Evolutionary conservation across 371 early-diverging fungal species (phyloP).

Genomic region (Dinochytrium kinnereticum): DNA sequence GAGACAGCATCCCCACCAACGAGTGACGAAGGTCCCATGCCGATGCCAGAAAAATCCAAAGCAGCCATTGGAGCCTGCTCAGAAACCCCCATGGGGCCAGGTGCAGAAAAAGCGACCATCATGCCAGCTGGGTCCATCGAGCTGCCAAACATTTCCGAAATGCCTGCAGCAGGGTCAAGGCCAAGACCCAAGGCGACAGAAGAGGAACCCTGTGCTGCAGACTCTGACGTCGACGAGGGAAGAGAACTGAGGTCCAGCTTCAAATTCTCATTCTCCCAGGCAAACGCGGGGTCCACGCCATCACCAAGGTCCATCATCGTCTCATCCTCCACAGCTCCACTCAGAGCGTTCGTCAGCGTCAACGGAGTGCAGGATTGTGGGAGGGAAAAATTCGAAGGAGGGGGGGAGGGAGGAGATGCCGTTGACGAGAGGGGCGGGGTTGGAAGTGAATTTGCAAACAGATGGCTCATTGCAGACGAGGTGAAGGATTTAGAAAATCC

Average conservation of each 20-base stretch:
- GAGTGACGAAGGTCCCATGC: too few relatives aligned
- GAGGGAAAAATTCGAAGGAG: not conserved
- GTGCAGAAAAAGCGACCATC: not conserved
- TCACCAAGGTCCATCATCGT: too few relatives aligned
- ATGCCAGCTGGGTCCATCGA: not conserved
- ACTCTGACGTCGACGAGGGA: not conserved
- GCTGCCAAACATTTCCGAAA: not conserved
- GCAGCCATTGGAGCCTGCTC: not conserved
- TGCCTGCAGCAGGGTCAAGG: not conserved
- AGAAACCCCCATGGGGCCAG: not conserved
- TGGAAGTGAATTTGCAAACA: not conserved
- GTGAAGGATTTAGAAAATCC: not conserved
- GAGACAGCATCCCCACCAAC: too few relatives aligned
- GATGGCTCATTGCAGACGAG: not conserved
- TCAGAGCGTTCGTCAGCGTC: too few relatives aligned
- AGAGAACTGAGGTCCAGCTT: slow-evolving; percentile 6
- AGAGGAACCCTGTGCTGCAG: not conserved
- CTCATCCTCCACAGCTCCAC: too few relatives aligned
- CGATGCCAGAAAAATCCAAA: too few relatives aligned
- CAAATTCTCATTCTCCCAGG: not conserved
- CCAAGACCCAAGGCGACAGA: not conserved
- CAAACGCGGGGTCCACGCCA: not conserved
- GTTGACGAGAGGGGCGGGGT: slow-evolving; percentile 6
- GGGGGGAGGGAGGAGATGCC: slow-evolving; percentile 8
- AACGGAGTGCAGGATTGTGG: slow-evolving; percentile 1